These are phyloP conservation scores for Candida ortonii DNA, from an alignment of 805 yeast species.

Conservation along the genomic window DNA sequence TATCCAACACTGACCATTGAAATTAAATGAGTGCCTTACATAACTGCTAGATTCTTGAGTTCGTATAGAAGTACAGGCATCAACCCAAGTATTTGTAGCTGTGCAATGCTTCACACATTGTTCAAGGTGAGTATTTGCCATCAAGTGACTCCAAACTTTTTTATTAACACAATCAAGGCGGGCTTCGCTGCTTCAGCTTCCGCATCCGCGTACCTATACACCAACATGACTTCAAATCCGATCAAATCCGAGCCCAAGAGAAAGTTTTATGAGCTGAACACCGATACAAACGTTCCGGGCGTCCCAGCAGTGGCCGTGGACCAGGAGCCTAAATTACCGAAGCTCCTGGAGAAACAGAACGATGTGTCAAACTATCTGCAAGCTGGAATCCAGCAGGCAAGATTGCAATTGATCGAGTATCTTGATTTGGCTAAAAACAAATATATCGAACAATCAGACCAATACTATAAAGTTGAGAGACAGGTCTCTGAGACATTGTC, in stretches of 20 bases:
- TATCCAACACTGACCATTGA: no score
- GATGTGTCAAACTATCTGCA: conserved; percentile 37
- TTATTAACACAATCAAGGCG: no score
- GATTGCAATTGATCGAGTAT: conserved; percentile 40
- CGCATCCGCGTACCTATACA: conserved; percentile 6
- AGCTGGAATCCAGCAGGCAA: conserved; percentile 42
- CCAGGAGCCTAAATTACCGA: conserved; percentile 20
- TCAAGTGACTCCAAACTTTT: no score
- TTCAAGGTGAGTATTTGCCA: no score
- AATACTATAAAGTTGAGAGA: conserved; percentile 59
- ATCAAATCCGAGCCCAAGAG: conserved; percentile 26
- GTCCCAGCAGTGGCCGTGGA: conserved; percentile 15
- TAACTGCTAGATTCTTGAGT: no score
- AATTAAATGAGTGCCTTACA: no score
- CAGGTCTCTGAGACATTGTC: conserved; percentile 61
- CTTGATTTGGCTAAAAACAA: conserved; percentile 36
- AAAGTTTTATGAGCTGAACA: conserved; percentile 25
- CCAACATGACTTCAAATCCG: conserved; percentile 1
- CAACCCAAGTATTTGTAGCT: no score
- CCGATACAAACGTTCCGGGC: conserved; percentile 22
- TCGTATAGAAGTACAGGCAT: no score
- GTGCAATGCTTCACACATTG: no score
- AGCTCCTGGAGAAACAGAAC: conserved; percentile 15
- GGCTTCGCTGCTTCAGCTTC: conserved; percentile 12
- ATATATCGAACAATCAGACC: conserved; percentile 46